Conservation (phyloP, 2,329 filamentous ascomycete genomes). For the Scytalidium sp. region DNA sequence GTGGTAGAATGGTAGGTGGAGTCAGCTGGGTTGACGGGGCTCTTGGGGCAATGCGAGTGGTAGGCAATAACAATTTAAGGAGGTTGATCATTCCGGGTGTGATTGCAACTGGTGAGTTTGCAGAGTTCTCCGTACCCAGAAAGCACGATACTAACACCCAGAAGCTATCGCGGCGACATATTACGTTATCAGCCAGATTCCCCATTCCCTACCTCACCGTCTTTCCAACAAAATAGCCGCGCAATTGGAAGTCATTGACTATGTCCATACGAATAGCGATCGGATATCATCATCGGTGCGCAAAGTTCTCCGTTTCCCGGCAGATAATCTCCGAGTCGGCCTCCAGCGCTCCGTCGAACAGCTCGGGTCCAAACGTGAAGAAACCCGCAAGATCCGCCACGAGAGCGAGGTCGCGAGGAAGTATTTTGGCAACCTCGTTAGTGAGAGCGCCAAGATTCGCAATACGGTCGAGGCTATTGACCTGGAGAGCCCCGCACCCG, state of each 20-base stretch:
- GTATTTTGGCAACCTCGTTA: conserved; percentile 85
- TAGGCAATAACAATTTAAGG: conserved; percentile 79
- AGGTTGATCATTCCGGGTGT: conserved; percentile 79
- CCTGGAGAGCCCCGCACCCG: conserved; percentile 29
- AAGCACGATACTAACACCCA: conserved; percentile 30
- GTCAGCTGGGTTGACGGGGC: conserved; percentile 88
- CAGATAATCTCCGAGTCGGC: conserved; percentile 79
- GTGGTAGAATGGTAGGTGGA: conserved; percentile 76
- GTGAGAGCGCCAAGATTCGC: conserved; percentile 55
- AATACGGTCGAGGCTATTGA: conserved; percentile 29
- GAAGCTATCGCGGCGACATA: conserved; percentile 70
- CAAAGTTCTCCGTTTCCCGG: conserved; percentile 82
- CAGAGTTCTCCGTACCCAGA: conserved; percentile 4
- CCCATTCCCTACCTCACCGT: conserved; percentile 81
- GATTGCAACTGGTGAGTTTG: conserved; percentile 69
- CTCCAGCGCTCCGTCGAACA: conserved; percentile 85
- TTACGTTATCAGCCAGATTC: conserved; percentile 84
- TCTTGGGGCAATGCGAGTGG: conserved; percentile 72
- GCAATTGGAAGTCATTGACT: conserved; percentile 81
- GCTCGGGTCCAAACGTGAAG: conserved; percentile 72
- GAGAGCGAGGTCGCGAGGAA: conserved; percentile 87
- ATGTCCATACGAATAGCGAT: conserved; percentile 82
- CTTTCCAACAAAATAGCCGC: conserved; percentile 80
- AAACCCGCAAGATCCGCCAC: conserved; percentile 74
- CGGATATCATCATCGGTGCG: conserved; percentile 85